Evolutionary conservation across 345 rosid species (phyloP).

Genomic region (Brassica rapa): DNA sequence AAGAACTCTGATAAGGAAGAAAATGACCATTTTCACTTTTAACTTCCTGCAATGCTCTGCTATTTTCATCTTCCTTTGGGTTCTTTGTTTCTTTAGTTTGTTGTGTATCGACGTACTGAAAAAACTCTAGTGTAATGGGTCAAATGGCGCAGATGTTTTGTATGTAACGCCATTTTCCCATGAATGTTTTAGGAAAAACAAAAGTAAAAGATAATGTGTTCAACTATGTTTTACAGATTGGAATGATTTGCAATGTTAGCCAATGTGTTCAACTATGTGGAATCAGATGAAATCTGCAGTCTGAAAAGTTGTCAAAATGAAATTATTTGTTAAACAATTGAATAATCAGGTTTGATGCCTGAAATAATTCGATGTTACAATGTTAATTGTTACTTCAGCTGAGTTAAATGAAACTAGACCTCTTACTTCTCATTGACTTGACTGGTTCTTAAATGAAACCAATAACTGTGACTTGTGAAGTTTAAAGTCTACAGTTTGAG

Average conservation of each 20-base stretch:
- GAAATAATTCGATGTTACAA: neutral
- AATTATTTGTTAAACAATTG: too few relatives aligned
- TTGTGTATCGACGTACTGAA: conserved; percentile 52
- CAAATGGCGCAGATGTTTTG: conserved; percentile 51
- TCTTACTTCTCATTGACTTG: too few relatives aligned
- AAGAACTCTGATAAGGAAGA: conserved; percentile 46
- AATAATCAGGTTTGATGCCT: neutral
- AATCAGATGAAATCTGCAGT: neutral
- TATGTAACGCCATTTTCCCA: conserved; percentile 51
- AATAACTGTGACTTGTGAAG: neutral
- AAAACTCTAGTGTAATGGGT: conserved; percentile 34
- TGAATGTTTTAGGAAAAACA: conserved; percentile 34
- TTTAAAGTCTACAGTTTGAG: neutral
- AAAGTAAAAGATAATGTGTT: neutral
- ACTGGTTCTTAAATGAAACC: neutral
- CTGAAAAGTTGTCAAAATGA: neutral
- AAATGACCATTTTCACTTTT: conserved; percentile 35
- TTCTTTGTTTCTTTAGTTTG: conserved; percentile 31
- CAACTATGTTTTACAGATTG: neutral
- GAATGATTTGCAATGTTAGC: conserved; percentile 9
- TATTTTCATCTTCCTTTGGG: conserved; percentile 31
- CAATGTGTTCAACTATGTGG: neutral
- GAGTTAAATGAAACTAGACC: neutral
- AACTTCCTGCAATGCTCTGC: conserved; percentile 25
- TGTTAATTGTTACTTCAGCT: neutral